phyloP scores from a whole-genome alignment of 495 filamentous ascomycete species.

The Articulospora tetracladia region DNA sequence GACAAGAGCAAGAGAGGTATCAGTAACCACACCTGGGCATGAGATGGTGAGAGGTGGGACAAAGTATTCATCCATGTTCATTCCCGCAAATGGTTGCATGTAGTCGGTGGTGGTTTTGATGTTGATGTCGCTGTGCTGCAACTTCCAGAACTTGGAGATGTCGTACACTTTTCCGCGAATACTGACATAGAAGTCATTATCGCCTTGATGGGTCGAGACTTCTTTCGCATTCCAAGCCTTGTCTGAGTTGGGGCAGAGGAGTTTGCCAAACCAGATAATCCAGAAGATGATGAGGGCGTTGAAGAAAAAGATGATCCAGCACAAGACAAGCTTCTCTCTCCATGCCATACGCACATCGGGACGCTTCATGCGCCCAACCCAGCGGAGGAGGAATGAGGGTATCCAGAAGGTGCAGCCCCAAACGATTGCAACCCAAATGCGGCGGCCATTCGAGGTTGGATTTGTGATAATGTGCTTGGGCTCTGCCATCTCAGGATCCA shows the following conservation, averaged over 20 bases:
- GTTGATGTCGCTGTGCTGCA: constrained; percentile 72
- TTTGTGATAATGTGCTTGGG: constrained; percentile 72
- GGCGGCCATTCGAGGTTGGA: constrained; percentile 57
- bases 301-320: constrained; percentile 73
- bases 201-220: constrained; percentile 64
- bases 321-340: constrained; percentile 83
- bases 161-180: constrained; percentile 91
- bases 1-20: constrained; percentile 31
- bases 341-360: constrained; percentile 96
- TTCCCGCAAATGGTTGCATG: constrained; percentile 76
- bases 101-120: constrained; percentile 51
- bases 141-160: constrained; percentile 78
- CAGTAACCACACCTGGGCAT: constrained; percentile 62
- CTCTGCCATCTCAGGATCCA: constrained; percentile 74
- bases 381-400: constrained; percentile 77
- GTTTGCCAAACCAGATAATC: constrained; percentile 78
- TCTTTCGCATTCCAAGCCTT: constrained; percentile 82
- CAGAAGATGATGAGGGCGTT: constrained; percentile 88
- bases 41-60: constrained; percentile 69
- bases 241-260: constrained; percentile 88
- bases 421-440: constrained; percentile 73
- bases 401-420: constrained; percentile 95
- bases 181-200: constrained; percentile 82
- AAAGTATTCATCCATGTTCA: constrained; percentile 82
- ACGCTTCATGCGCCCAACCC: constrained; percentile 90